Evolutionary conservation across 306 rosid species (phyloP).

Genomic region (Prunus campanulata): DNA sequence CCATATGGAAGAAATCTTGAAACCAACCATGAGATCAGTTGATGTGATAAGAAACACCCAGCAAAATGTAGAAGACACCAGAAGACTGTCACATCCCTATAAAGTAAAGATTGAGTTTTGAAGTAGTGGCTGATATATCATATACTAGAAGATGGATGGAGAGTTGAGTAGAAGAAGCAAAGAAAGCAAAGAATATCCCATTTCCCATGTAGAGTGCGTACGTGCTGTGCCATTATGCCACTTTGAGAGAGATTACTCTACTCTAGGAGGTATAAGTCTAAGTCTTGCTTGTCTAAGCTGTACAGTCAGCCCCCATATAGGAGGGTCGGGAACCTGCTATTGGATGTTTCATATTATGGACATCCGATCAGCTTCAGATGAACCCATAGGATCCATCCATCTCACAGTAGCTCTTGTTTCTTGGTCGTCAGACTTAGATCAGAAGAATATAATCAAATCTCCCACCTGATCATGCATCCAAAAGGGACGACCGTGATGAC

Average conservation of each 20-base stretch:
- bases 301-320: conserved; percentile 26
- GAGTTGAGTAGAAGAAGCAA: neutral
- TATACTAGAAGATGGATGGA: neutral
- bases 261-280: neutral
- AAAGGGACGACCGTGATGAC: neutral
- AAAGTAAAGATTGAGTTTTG: neutral
- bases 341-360: conserved; percentile 14
- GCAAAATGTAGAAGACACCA: conserved; percentile 2
- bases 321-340: conserved; percentile 22
- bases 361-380: conserved; percentile 1
- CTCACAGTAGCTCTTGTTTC: neutral
- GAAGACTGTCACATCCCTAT: neutral
- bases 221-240: conserved; percentile 20
- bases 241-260: neutral
- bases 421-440: neutral
- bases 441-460: neutral
- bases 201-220: conserved; percentile 24
- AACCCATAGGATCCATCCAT: neutral
- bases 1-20: neutral
- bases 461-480: neutral
- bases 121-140: neutral
- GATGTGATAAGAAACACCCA: neutral
- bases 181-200: conserved; percentile 1
- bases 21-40: neutral
- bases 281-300: conserved; percentile 9